These are phyloP conservation scores for Takashimella tepidaria DNA, from an alignment of 1,284 basidiomycete species.

Conservation along the genomic window DNA sequence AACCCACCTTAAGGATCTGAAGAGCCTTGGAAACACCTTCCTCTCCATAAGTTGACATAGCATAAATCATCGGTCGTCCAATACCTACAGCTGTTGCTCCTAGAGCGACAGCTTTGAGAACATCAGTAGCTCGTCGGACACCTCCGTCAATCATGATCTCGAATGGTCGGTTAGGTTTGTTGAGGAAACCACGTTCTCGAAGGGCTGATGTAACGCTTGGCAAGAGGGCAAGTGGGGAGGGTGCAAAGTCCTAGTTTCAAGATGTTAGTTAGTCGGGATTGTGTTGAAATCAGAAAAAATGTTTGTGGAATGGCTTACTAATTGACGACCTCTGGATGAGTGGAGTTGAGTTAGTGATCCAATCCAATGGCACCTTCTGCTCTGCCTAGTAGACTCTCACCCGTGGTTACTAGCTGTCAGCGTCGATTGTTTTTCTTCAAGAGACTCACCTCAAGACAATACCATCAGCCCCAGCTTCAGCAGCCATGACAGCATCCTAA, in stretches of 20 bases:
- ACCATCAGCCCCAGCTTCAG: constrained; percentile 73
- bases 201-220: constrained; percentile 78
- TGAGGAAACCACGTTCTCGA: constrained; percentile 58
- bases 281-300: no score
- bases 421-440: constrained; percentile 11
- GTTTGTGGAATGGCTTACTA: no score
- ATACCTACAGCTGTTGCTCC: constrained; percentile 73
- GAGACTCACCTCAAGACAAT: constrained; percentile 59
- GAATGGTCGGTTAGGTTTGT: constrained; percentile 52
- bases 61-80: constrained; percentile 80
- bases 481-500: constrained; percentile 78
- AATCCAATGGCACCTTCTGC: background rate
- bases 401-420: constrained; percentile 70
- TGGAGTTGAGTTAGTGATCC: constrained; percentile 5
- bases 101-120: constrained; percentile 85
- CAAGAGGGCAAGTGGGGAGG: constrained; percentile 83
- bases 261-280: background rate
- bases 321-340: constrained; percentile 65
- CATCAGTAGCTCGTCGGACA: constrained; percentile 82
- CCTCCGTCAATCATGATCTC: constrained; percentile 90
- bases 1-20: constrained; percentile 66
- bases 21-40: constrained; percentile 72
- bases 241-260: constrained; percentile 62
- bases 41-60: constrained; percentile 80
- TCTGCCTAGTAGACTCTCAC: no score